Evolutionary conservation across 768 basidiomycete species (phyloP), one percentile per base, ranked within the genome.

Genomic region (Tephrocybe sp.): DNA sequence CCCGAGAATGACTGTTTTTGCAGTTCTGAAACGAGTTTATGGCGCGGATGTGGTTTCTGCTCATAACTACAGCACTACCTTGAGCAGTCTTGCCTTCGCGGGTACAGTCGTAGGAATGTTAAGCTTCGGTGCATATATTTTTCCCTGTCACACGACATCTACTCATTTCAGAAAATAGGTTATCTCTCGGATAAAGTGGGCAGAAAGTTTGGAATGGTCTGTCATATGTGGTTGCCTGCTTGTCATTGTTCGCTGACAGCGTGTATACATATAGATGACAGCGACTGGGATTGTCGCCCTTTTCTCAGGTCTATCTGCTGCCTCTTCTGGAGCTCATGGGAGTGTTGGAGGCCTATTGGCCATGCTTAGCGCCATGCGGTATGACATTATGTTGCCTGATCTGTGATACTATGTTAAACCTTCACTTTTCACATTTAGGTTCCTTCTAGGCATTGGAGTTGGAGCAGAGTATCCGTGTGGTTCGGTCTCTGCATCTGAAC

Each of bases 391-490:
- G 18, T 28, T 45, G n/a, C n/a, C n/a, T n/a, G n/a, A n/a, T n/a
- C n/a, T n/a, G n/a, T n/a, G n/a, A n/a, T 4, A 17, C 20, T 32
- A n/a, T 17, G 24, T 28, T 32, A 3, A 17, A 14, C 36, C 32
- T 39, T 40, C 37, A 21, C 5, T 50, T 44, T 36, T 33, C 18
- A 12, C 23, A 3, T 9, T 55, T 50, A 91, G 91, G 6, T 95
- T 95, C 74, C 67, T 97, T 1, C 76, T 94, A 39, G 95, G 95
- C 32, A 86, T 95, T 48, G 93, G 93, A 20, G 78, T 93, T 0
- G 90, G 92, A 4, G 90, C 89, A 4, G 90, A 91, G 66, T 95
- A 95, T 58, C 94, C 94, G 6, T 91, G 90, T 55, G 93, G 94
- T 21, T 88, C 87, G 0, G 90, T 93, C 14, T 89, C 92, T 4